Evolutionary conservation across 495 filamentous ascomycete species (phyloP), one percentile per base, ranked within the genome.

Genomic region (Barbatosphaeria neglecta): DNA sequence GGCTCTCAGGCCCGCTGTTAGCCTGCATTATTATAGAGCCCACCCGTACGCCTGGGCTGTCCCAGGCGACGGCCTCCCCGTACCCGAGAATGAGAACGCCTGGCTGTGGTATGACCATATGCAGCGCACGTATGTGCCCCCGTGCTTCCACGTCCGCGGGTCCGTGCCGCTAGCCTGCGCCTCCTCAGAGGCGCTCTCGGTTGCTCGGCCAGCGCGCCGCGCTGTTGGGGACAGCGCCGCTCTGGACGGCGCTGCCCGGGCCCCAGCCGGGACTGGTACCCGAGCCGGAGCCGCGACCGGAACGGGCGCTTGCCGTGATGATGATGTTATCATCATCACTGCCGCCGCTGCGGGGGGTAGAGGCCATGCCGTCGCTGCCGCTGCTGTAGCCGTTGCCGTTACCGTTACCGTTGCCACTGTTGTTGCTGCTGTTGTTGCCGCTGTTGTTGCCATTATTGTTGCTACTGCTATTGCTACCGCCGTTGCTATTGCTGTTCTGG

Each of bases 401-500:
- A 10, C 3, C 27, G 27, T 13, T 35, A n/a, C 10, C 31, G 31
- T n/a, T 35, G 11, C 9, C 31, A n/a, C 31, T n/a, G 11, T 11
- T n/a, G n/a, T n/a, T n/a, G n/a, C n/a, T n/a, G 31, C 13, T 6
- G 31, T 3, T n/a, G 24, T 9, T 6, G 31, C 16, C 6, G 31
- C 13, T 31, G 28, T 13, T 35, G 13, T 15, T 10, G 13, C 16
- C 2, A 15, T 35, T n/a, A n/a, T 35, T n/a, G 2, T n/a, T 15
- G 6, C 15, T 6, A 13, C 13, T 16, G 11, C 13, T 13, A 6
- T 16, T 16, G 11, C 33, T 37, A 16, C 33, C 33, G 18, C 22
- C 37, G 48, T 33, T 49, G 51, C 44, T 55, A 3, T 43, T 47
- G 0, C 54, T 42, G 28, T 37, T 57, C 23, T 35, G 5, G 37